Evolutionary conservation across 2,329 filamentous ascomycete species (phyloP).

Genomic region (Balansia obtecta): DNA sequence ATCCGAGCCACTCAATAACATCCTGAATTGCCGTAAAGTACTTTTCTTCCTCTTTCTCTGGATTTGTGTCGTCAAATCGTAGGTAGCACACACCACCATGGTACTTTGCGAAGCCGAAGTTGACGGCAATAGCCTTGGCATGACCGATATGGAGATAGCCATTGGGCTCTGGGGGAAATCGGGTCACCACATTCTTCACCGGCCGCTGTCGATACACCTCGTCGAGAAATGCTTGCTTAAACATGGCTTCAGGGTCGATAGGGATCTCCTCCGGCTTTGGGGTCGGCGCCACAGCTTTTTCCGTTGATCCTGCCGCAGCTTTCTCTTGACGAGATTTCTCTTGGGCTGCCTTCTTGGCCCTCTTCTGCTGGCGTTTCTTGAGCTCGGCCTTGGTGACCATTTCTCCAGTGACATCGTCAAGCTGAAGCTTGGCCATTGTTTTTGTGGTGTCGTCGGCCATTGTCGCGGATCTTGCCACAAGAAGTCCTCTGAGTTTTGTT

Average conservation of each 20-base stretch:
- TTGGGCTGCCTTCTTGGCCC: slow-evolving; percentile 40
- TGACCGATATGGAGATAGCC: slow-evolving; percentile 91
- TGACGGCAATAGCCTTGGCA: slow-evolving; percentile 88
- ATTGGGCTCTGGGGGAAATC: slow-evolving; percentile 81
- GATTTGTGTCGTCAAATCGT: slow-evolving; percentile 89
- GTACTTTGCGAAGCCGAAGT: slow-evolving; percentile 85
- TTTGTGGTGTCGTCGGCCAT: slow-evolving; percentile 38
- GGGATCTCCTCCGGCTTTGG: slow-evolving; percentile 22
- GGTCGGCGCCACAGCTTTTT: slow-evolving; percentile 17
- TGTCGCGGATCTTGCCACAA: slow-evolving; percentile 7
- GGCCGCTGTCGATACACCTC: slow-evolving; percentile 60
- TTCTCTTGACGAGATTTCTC: slow-evolving; percentile 75
- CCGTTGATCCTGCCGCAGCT: slow-evolving; percentile 47
- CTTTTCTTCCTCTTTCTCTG: slow-evolving; percentile 79
- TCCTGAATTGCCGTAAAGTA: slow-evolving; percentile 87
- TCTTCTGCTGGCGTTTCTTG: slow-evolving; percentile 46
- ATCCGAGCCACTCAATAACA: slow-evolving; percentile 71
- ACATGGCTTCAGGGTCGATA: slow-evolving; percentile 54
- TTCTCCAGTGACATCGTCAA: slow-evolving; percentile 51
- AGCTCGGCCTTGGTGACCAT: slow-evolving; percentile 51
- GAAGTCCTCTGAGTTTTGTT: not conserved
- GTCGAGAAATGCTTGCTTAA: slow-evolving; percentile 65
- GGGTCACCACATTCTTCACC: slow-evolving; percentile 49
- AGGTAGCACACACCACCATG: slow-evolving; percentile 48
- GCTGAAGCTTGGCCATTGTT: slow-evolving; percentile 42